These are phyloP conservation scores for Gastrolobium bilobum DNA, from an alignment of 306 rosid species.

Conservation along the genomic window DNA sequence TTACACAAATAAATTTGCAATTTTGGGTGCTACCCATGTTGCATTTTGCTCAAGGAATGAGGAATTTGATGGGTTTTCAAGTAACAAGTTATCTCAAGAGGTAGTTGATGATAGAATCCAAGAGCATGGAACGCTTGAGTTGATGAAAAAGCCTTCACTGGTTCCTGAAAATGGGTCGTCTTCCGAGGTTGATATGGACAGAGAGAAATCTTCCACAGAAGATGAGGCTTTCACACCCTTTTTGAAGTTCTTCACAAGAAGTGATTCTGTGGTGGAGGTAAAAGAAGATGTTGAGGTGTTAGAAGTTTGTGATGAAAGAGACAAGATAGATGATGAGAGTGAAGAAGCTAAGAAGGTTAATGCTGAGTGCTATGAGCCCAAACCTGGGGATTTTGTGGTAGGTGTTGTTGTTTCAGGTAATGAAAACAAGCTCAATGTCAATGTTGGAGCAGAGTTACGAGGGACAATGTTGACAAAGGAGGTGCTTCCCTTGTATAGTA, in stretches of 20 bases:
- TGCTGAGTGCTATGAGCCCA: slow-evolving; percentile 78
- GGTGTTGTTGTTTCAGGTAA: slow-evolving; percentile 87
- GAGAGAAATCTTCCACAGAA: slow-evolving; percentile 48
- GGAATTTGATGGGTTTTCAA: slow-evolving; percentile 60
- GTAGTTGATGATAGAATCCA: slow-evolving; percentile 45
- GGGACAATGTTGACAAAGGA: slow-evolving; percentile 92
- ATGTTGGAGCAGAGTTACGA: slow-evolving; percentile 76
- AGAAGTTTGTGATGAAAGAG: slow-evolving; percentile 50
- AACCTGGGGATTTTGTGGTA: slow-evolving; percentile 84
- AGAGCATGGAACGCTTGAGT: slow-evolving; percentile 67
- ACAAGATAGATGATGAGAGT: slow-evolving; percentile 39
- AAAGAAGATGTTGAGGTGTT: slow-evolving; percentile 48
- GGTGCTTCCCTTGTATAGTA: slow-evolving; percentile 79
- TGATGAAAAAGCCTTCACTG: slow-evolving; percentile 71
- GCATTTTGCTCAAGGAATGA: slow-evolving; percentile 63
- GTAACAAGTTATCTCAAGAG: slow-evolving; percentile 54
- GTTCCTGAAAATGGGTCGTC: slow-evolving; percentile 49
- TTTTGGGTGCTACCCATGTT: slow-evolving; percentile 48
- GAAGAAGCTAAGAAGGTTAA: slow-evolving; percentile 55
- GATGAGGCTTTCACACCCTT: slow-evolving; percentile 73
- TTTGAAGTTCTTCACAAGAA: slow-evolving; percentile 69
- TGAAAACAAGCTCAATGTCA: slow-evolving; percentile 80
- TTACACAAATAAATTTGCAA: slow-evolving; percentile 50
- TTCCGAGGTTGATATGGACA: slow-evolving; percentile 53
- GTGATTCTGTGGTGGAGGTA: slow-evolving; percentile 53